Evolutionary conservation across 1,284 basidiomycete genomes (phyloP), one percentile per base, ranked within the genome.

Genomic region (Tylopilus orsonianus): DNA sequence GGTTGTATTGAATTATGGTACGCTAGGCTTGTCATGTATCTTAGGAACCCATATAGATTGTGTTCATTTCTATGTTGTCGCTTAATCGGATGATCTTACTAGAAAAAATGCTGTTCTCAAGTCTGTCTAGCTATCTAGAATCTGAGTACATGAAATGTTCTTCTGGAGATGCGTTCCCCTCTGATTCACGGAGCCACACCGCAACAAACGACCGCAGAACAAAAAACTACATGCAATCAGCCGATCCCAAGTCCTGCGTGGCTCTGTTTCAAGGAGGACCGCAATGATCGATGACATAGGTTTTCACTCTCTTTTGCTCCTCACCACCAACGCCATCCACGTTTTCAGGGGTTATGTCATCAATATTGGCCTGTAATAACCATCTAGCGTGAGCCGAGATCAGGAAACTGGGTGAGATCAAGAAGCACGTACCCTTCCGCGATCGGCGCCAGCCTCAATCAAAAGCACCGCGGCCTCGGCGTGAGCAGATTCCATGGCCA

Each of bases 401-500:
- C 37, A 18, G 32, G 19, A 19, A 23, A 29, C 14, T 12, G 32
- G 7, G 36, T 7, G 46, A 40, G 35, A 30, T 38, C 26, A 40
- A 14, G 46, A 42, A 50, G 41, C 19, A 39, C 90, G 65, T 68
- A 94, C 92, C 60, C 91, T 78, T 55, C 80, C 80, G 27, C 94
- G 83, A 74, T 97, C 94, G 7, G 93, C 93, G 14, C 94, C 94
- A 36, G 92, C 93, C 65, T 95, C 90, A 50, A 97, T 94, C 42
- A 97, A 76, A 40, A 87, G 71, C 1, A 93, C 90, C 6, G 93
- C 94, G 6, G 85, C 88, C 65, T 92, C 87, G 22, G 90, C 94
- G 62, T 97, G 90, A 8, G 85, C 94, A 48, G 89, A 93, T 64
- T 97, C 94, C 82, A 97, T 86, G 6, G 94, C 93, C 35, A 97